These are phyloP conservation scores for Schizochytrium sp. DNA, from an alignment of 108 stramenopile species.

Conservation along the genomic window DNA sequence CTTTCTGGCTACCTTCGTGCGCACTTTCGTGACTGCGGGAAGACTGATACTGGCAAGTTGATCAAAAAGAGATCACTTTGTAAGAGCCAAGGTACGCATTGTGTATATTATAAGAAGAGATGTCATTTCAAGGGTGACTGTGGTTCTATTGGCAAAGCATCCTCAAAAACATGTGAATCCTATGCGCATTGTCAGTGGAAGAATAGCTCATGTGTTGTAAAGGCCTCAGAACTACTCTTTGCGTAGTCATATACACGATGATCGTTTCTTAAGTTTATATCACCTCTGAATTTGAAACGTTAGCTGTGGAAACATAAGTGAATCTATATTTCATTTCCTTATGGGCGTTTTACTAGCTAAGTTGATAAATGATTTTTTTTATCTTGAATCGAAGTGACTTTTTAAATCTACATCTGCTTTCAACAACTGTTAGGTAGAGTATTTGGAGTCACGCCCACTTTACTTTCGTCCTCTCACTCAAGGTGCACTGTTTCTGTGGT, in stretches of 20 bases:
- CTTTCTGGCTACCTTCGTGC: constrained; percentile 15
- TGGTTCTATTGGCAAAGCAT: not conserved
- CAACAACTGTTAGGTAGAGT: too few species aligned
- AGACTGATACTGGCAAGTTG: not conserved
- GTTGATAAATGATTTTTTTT: too few species aligned
- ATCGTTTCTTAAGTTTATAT: too few species aligned
- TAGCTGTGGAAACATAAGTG: too few species aligned
- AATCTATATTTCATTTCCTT: too few species aligned
- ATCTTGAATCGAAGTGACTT: too few species aligned
- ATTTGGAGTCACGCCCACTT: too few species aligned
- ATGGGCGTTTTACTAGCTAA: too few species aligned
- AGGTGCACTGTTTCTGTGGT: too few species aligned
- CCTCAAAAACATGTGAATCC: not conserved
- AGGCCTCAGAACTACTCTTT: not conserved
- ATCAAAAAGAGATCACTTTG: not conserved
- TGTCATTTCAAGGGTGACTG: not conserved
- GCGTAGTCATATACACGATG: not conserved
- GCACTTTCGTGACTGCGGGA: not conserved
- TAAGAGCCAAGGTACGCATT: not conserved
- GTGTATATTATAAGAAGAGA: not conserved
- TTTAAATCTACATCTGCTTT: too few species aligned
- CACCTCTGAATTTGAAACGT: too few species aligned
- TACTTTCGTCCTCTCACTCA: too few species aligned
- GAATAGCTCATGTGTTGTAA: not conserved
- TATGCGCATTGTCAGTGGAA: not conserved